Base-by-base conservation (phyloP, 2,329 filamentous ascomycete genomes). In the Intubia oerlemansii region DNA sequence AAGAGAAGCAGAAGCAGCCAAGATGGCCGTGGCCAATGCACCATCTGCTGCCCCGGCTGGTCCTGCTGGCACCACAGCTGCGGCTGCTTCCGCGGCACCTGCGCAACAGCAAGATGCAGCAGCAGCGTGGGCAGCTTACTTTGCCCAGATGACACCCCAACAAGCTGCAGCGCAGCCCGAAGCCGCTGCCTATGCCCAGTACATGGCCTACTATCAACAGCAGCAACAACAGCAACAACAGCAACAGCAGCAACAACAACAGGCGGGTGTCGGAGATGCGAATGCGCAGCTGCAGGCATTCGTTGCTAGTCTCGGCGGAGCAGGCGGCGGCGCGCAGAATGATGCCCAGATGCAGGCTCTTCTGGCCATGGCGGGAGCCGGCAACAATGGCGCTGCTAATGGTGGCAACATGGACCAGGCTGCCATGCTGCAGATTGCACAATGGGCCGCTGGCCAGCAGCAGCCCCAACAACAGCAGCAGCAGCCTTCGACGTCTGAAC, bases 51-150 rank as follows among this genome's bases (percentile, higher is more conserved):
- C 25, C 5, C 13, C 26, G 4, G n/a, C 15, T 24, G 10, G 17
- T 15, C 5, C 25, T 8, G 17, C 14, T 10, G 20, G 10, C 7
- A 18, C 24, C 10, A 31, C 33, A 16, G 19, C 36, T 34, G 36
- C 4, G 12, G 42, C n/a, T n/a, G n/a, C n/a, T n/a, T n/a, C n/a
- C n/a, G n/a, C n/a, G n/a, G n/a, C n/a, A n/a, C n/a, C n/a, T 43
- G 25, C 29, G 34, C 30, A 41, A 24, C 22, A 37, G 4, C 33
- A 38, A n/a, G 44, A 48, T 21, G 39, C 52, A 17, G 38, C 42
- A 19, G 36, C 42, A 11, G 41, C 51, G 8, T 53, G 51, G 50
- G 46, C 48, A 2, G 46, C 49, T 4, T 55, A 53, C 27, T 56
- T 52, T 34, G 47, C 52, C 4, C 51, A 56, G 36, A 34, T 45